These are phyloP conservation scores for Chamaenerion angustifolium DNA, from an alignment of 345 rosid genomes.

Conservation along the genomic window DNA sequence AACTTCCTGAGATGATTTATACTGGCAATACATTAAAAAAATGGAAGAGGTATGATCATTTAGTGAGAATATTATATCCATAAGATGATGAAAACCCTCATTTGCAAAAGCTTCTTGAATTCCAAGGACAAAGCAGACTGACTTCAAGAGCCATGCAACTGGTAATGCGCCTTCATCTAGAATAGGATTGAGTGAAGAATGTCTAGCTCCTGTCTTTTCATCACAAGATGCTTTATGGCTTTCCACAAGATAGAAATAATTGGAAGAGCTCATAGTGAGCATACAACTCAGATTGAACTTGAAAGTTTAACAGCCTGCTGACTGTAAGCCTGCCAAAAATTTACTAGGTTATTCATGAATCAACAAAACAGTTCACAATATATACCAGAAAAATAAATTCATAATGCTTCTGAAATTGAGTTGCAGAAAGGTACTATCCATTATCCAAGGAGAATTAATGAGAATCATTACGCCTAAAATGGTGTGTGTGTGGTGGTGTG, in stretches of 20 bases:
- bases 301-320: constrained; percentile 20
- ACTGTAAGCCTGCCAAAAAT: constrained; percentile 29
- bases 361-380: neutral
- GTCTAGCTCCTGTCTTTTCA: constrained; percentile 20
- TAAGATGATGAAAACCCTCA: constrained; percentile 12
- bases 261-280: constrained; percentile 29
- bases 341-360: constrained; percentile 1
- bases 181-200: constrained; percentile 20
- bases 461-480: no score
- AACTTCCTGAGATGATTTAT: constrained; percentile 24
- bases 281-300: constrained; percentile 16
- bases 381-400: neutral
- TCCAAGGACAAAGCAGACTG: constrained; percentile 29
- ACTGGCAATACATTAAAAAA: constrained; percentile 34
- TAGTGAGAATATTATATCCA: constrained; percentile 33
- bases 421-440: no score
- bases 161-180: constrained; percentile 30
- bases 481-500: no score
- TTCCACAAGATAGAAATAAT: constrained; percentile 53
- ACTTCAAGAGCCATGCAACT: constrained; percentile 63
- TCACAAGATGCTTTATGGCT: constrained; percentile 52
- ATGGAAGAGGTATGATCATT: constrained; percentile 73
- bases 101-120: constrained; percentile 16
- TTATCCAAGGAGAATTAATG: no score
- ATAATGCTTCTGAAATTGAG: no score